Conservation (phyloP, 768 basidiomycete species). For the Epithele typhae region DNA sequence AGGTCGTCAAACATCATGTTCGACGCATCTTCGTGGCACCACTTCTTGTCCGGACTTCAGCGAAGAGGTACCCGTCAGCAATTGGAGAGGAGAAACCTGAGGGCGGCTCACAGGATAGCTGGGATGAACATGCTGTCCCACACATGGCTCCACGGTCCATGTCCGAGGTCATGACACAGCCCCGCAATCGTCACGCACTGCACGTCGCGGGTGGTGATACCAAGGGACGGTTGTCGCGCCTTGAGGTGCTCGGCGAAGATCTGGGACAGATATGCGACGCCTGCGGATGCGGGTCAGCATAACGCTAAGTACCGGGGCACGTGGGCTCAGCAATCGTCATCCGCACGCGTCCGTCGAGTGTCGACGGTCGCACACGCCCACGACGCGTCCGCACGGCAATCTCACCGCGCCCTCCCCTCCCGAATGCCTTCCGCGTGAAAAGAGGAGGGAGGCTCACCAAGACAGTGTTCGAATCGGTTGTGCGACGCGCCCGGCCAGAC, state of each 20-base stretch:
- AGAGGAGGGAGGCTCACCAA: slow-evolving; percentile 44
- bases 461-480: slow-evolving; percentile 78
- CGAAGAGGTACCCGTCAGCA: background rate
- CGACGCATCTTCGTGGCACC: slow-evolving; percentile 78
- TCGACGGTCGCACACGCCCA: background rate
- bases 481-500: slow-evolving; percentile 80
- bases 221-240: slow-evolving; percentile 53
- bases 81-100: background rate
- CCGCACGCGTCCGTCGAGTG: no score
- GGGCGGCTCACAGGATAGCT: slow-evolving; percentile 46
- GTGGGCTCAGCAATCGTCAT: no score
- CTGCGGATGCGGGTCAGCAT: no score
- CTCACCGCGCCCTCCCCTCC: no score
- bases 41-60: slow-evolving; percentile 42
- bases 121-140: slow-evolving; percentile 79
- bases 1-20: slow-evolving; percentile 80
- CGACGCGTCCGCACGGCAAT: no score
- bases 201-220: slow-evolving; percentile 68
- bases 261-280: slow-evolving; percentile 71
- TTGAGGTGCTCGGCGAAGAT: slow-evolving; percentile 56
- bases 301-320: no score
- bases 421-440: background rate
- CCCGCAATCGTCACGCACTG: slow-evolving; percentile 78
- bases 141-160: slow-evolving; percentile 84
- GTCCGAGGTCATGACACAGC: slow-evolving; percentile 80